Evolutionary conservation across 169 alveolate genomes (phyloP), one percentile per base, ranked within the genome.

Genomic region (Amoebophrya sp.): DNA sequence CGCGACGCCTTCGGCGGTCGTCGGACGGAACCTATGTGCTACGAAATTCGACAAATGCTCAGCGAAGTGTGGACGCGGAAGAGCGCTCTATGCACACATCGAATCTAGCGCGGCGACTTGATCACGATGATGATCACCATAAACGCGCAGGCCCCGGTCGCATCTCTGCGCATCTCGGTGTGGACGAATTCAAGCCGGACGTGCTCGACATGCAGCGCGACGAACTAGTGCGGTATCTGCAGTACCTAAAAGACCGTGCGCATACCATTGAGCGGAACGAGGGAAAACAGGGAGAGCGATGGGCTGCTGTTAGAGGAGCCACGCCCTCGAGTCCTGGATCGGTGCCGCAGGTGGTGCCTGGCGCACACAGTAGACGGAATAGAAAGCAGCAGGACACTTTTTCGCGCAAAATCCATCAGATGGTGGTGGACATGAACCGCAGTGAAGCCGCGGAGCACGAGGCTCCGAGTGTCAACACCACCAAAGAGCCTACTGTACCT

Each of bases 181-280:
- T 65, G 83, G 36, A 65, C 36, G 83, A 65, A 26, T 65, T 12
- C 26, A 6, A 26, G 39, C 83, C 36, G 36, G 83, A 26, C 36
- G 83, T 26, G 12, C 83, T 65, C 2, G 83, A 65, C 26, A 65
- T 65, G 83, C 38, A 65, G 83, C 83, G 83, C 83, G 83, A 65
- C 38, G 83, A 65, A 6, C 83, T 65, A 36, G n/a, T 65, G 2
- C 2, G 1, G 36, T 26, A 65, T 36, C 18, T 65, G 83, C 83
- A 36, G 2, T 10, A 6, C 36, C 2, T 65, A 36, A 29, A 26
- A 10, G 33, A 65, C 33, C 76, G 76, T 23, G 76, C n/a, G n/a
- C n/a, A 23, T 23, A 23, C 76, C 76, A 10, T 14, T 53, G 10
- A 10, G 76, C 76, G 23, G n/a, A 10, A 53, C 76, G 76, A 53